Evolutionary conservation across 495 filamentous ascomycete species (phyloP).

Genomic region (Melanomma pulvis-pyrius): DNA sequence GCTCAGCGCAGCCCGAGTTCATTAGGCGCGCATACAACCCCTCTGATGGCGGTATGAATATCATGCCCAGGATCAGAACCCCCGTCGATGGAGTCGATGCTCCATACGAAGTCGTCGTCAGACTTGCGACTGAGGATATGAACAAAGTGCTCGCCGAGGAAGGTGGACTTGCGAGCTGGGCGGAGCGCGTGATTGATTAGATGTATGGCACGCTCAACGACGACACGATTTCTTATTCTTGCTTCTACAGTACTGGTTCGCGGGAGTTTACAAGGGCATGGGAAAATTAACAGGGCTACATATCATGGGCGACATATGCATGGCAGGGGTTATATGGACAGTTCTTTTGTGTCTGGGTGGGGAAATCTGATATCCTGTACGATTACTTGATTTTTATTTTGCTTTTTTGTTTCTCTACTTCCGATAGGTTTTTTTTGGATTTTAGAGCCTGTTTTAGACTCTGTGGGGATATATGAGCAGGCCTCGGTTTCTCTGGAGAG

Average conservation of each 20-base stretch:
- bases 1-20: background rate
- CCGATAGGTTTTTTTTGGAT: background rate
- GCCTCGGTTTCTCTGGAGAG: too few relatives aligned
- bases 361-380: constrained; percentile 27
- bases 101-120: constrained; percentile 30
- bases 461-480: too few relatives aligned
- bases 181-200: constrained; percentile 5
- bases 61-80: constrained; percentile 9
- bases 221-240: too few relatives aligned
- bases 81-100: constrained; percentile 10
- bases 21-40: constrained; percentile 1
- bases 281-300: background rate
- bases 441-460: too few relatives aligned
- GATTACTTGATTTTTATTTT: constrained; percentile 9
- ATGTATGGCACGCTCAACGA: background rate
- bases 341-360: background rate
- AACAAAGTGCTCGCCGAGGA: constrained; percentile 14
- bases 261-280: background rate
- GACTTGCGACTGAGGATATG: constrained; percentile 21
- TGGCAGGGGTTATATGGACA: background rate
- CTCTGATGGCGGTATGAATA: constrained; percentile 16
- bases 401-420: background rate
- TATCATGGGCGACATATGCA: background rate
- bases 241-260: too few relatives aligned
- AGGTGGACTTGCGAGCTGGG: constrained; percentile 14